phyloP scores from a whole-genome alignment of 2,329 filamentous ascomycete species.

The Aspergillus novofumigatus region DNA sequence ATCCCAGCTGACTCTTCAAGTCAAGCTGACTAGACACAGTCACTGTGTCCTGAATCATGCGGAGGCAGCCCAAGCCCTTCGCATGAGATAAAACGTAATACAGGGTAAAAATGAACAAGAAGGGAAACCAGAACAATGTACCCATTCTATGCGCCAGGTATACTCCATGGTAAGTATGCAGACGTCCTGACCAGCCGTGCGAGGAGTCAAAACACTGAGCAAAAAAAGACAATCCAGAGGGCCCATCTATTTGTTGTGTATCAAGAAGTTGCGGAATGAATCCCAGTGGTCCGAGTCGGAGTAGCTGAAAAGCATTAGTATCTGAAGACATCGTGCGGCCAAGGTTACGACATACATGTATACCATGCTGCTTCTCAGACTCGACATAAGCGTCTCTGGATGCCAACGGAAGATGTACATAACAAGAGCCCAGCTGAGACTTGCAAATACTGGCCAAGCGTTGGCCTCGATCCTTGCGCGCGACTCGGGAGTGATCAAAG shows the following conservation, averaged over 20 bases:
- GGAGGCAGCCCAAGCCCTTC: background rate
- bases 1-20: background rate
- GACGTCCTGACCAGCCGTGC: background rate
- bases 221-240: background rate
- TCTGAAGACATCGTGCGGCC: background rate
- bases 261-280: slow-evolving; percentile 74
- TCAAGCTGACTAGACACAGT: background rate
- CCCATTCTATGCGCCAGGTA: slow-evolving; percentile 19
- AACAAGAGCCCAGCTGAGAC: slow-evolving; percentile 82
- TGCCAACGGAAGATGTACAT: slow-evolving; percentile 96
- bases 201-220: background rate
- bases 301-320: slow-evolving; percentile 46
- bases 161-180: slow-evolving; percentile 10
- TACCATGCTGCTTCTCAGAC: slow-evolving; percentile 89
- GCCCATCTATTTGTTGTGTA: slow-evolving; percentile 67
- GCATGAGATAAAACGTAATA: slow-evolving; percentile 8
- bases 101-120: slow-evolving; percentile 10
- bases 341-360: slow-evolving; percentile 72
- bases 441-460: slow-evolving; percentile 91
- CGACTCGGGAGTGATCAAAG: slow-evolving; percentile 42
- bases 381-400: slow-evolving; percentile 85
- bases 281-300: slow-evolving; percentile 87
- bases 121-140: slow-evolving; percentile 6
- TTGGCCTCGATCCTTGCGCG: slow-evolving; percentile 57
- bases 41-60: background rate